phyloP scores from a whole-genome alignment of 768 basidiomycete species.

The Russula compacta region DNA sequence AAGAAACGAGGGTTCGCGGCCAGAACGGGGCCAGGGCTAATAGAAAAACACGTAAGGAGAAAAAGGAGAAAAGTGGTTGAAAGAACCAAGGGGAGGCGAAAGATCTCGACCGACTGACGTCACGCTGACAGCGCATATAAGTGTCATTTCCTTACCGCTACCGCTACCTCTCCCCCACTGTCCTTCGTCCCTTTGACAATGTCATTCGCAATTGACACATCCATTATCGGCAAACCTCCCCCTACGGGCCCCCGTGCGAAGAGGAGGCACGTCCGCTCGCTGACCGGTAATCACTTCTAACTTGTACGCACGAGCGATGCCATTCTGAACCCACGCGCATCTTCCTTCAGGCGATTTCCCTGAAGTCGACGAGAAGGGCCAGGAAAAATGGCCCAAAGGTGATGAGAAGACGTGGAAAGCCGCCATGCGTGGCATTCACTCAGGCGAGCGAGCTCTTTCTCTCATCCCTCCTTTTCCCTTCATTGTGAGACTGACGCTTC shows the following conservation, averaged over 20 bases:
- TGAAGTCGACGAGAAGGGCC: conserved; percentile 64
- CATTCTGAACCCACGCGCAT: not conserved
- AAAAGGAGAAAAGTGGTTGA: not conserved
- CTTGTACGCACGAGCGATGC: not conserved
- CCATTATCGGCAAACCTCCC: conserved; percentile 11
- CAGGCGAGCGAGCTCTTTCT: conserved; percentile 31
- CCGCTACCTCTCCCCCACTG: not conserved
- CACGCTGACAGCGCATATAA: conserved; percentile 13
- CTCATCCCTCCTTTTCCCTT: not conserved
- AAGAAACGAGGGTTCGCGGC: not conserved
- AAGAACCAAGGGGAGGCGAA: too few relatives aligned
- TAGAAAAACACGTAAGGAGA: not conserved
- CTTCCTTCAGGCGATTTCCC: conserved; percentile 58
- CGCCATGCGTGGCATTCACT: conserved; percentile 47
- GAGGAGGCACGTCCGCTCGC: conserved; percentile 22
- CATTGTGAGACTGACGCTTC: not conserved
- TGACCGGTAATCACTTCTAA: conserved; percentile 39
- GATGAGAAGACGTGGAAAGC: conserved; percentile 69
- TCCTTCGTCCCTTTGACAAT: not conserved
- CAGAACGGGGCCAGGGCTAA: not conserved
- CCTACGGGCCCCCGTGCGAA: not conserved
- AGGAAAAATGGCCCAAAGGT: conserved; percentile 80
- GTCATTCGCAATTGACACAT: conserved; percentile 8
- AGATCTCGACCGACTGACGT: conserved; percentile 3
- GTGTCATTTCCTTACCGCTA: not conserved